Base-by-base conservation (phyloP, 805 yeast species). In the Spathaspora sp. region DNA sequence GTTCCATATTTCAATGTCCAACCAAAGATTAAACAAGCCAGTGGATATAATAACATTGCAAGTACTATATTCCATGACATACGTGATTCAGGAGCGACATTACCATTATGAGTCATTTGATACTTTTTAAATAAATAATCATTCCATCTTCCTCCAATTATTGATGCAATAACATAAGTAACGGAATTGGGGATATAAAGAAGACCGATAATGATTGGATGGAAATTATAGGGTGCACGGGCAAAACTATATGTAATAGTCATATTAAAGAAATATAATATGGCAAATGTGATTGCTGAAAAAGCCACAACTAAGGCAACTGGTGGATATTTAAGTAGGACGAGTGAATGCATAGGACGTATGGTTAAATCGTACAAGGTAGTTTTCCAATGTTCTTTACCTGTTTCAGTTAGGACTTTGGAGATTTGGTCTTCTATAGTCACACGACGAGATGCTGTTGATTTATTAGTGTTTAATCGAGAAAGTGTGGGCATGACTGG, bases 171-270 rank as follows among this genome's bases (percentile, higher is more conserved):
- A 38, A 89, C 67, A 61, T 89, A 89, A 0, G 92, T 81, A 23
- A 88, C 79, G 0, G 96, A 88, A 65, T 89, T 89, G 38, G 97
- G 96, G 32, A 89, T 82, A 69, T 88, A 89, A 51, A 87, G 76
- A 26, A 89, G 73, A 32, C 97, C 97, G 47, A 86, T 78, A 51
- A 84, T 75, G 47, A 88, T 67, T 0, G 87, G 68, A 32, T 73
- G 69, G 73, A 86, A 90, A 60, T 82, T 80, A 66, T 89, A 89
- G 3, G 97, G 97, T 0, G 70, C 66, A 18, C 77, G 60, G 0
- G 87, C 70, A 65, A 83, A 89, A 49, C 75, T 76, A 59, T 80
- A 78, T 46, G 92, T 77, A 43, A 90, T 72, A 3, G 93, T 77
- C 80, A 89, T 76, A 68, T 90, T 90, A 60, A 88, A 81, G 55